Evolutionary conservation across 352 stramenopile genomes (phyloP), one percentile per base, ranked within the genome.

Genomic region (Phytophthora pini): DNA sequence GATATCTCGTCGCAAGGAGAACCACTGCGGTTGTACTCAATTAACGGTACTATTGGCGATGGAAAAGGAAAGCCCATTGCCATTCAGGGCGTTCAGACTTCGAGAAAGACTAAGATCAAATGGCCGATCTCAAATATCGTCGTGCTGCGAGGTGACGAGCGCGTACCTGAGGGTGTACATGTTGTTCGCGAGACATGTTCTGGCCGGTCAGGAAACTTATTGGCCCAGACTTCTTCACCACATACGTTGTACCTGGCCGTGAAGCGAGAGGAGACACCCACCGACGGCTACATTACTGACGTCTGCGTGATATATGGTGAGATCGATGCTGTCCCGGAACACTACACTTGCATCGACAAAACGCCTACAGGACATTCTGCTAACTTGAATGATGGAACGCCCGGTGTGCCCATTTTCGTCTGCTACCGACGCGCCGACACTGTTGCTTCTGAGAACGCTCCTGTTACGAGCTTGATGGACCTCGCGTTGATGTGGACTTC

Each of bases 291-390:
- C 36, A 68, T 95, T 24, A 84, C 71, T 31, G 88, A 96, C 15
- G 61, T 96, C 15, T 92, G 78, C 31, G 84, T 96, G 6, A 89
- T 96, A 32, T 96, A 95, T 47, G 86, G 85, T 3, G 88, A 94
- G 36, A 94, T 96, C 32, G 88, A 96, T 54, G 78, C 83, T 13
- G 67, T 95, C 4, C 88, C 88, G 10, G 88, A 96, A 13, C 64
- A 79, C 26, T 96, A 92, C 45, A 89, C 64, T 20, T 93, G 80
- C 56, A 76, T 96, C 5, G 45, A 90, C 54, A 76, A 70, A 24
- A 96, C 88, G n/a, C 80, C 85, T 15, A 65, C 68, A 1, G 87
- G 87, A 3, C 61, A 84, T 52, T 92, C 84, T 4, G 88, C 87
- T 2, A 96, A 96, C 56, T 68, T 95, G 22, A 96, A 96, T 65